Evolutionary conservation across 2,329 filamentous ascomycete species (phyloP), one percentile per base, ranked within the genome.

Genomic region (Pseudomassariella vexata): DNA sequence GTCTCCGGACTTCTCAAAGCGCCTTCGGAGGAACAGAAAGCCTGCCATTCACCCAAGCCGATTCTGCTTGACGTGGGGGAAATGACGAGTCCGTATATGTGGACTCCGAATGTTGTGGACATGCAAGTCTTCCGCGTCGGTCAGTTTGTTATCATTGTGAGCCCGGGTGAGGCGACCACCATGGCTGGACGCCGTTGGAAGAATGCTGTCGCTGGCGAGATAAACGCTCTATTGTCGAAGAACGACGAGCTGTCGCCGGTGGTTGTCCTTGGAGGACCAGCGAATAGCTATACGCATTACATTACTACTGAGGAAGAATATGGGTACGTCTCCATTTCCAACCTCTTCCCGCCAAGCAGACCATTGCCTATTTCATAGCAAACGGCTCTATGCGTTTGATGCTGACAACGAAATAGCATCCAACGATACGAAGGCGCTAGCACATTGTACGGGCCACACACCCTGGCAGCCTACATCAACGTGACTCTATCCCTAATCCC

Each of bases 151-250:
- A 82, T 95, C 40, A 79, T 95, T 40, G 76, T 95, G 18, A 83
- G 82, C 19, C 83, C 89, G 0, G 87, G 87, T 19, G 90, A 95
- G 58, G 87, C 85, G 1, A 92, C 85, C 0, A 95, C 89, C 5
- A 96, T 95, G 90, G 76, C 85, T 2, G 89, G 89, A 1, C 74
- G 89, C 15, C 76, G 90, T 17, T 95, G 90, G 89, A 85, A 82
- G 50, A 69, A 76, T 19, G 80, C 85, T 1, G 69, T 94, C 11
- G 57, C 65, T 2, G 60, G 67, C 12, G 66, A 68, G n/a, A 70
- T 75, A 6, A 59, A 63, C 2, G 37, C 42, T 0, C 44, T 62
- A 1, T 66, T 73, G 8, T 48, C 68, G 2, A n/a, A n/a, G n/a
- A n/a, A n/a, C n/a, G 55, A 70, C 5, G 60, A 66, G 1, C 59